Evolutionary conservation across 108 stramenopile species (phyloP), one percentile per base, ranked within the genome.

Genomic region (Skeletonema grethae): DNA sequence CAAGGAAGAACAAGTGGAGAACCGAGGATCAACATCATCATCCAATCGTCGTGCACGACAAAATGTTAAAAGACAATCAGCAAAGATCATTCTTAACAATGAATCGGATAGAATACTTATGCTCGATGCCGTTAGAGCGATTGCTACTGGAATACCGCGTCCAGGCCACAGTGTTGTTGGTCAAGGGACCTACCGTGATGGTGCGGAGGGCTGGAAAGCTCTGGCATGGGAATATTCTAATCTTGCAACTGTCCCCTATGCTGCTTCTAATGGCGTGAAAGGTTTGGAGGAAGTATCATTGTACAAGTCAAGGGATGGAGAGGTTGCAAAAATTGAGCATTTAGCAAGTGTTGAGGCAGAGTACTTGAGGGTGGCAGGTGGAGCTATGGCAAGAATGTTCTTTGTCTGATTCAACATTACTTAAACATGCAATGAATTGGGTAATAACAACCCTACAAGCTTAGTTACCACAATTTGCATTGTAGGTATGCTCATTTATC

Each of bases 301-400:
- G 70, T 90, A 92, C 63, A 65, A 74, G 67, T 70, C 79, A 50
- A 73, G 75, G 50, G 77, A 79, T 45, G 89, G 77, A 7, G 69
- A 86, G 46, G 70, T 90, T 15, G 83, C 86, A 29, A 64, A 20
- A 10, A 82, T 95, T 76, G 90, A 92, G 63, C 88, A 90, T 69
- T 65, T 92, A 70, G 94, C 86, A n/a, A 85, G 90, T 57, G 67
- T 39, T 24, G 81, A 74, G 64, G 82, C 82, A 31, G 75, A 77
- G 0, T 90, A 95, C 70, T 72, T 91, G 66, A 67, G 69, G 34
- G 75, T 62, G 16, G 90, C 91, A 2, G 94, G 94, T 38, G 94
- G 94, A 18, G 90, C 94, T 45, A 95, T 95, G 91, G 90, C 88
- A 11, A 79, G 91, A 29, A 61, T 95, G 39, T 95, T 95, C 56